phyloP scores from a whole-genome alignment of 257 asterid genomes.

The Petrea volubilis region DNA sequence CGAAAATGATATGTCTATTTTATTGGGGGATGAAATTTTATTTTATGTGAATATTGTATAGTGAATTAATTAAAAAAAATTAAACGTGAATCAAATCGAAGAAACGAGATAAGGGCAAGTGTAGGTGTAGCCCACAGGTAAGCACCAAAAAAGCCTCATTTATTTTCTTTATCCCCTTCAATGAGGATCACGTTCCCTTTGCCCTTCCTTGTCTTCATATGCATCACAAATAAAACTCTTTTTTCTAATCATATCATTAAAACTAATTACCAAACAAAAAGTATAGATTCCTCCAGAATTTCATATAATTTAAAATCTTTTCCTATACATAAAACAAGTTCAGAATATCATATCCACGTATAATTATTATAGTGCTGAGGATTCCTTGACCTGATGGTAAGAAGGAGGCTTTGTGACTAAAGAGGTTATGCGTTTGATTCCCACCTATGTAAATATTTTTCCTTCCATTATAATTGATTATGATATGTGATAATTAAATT shows the following conservation, averaged over 20 bases:
- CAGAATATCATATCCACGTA: no score
- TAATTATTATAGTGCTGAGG: no score
- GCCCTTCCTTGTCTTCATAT: slow-evolving; percentile 6
- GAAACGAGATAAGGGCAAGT: not conserved
- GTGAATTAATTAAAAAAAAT: not conserved
- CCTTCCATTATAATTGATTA: no score
- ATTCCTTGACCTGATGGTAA: no score
- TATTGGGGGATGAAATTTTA: no score
- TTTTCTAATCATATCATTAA: not conserved
- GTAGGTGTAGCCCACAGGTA: not conserved
- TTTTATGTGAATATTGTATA: no score
- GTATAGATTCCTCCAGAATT: not conserved
- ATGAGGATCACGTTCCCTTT: slow-evolving; percentile 20
- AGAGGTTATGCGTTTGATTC: no score
- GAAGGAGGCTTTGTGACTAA: no score
- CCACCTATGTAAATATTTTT: no score
- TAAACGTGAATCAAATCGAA: not conserved
- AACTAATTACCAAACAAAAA: no score
- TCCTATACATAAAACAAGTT: no score
- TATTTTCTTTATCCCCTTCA: not conserved
- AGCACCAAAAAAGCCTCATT: not conserved
- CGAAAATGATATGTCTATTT: not conserved
- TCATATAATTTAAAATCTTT: not conserved
- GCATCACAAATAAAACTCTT: not conserved
- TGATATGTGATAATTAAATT: no score